A percentile compares a stretch with the other conserved stretches of the same genome.
These are phyloP conservation scores for Alternaria hordeiaustralica DNA, from an alignment of 2,329 filamentous ascomycete species.

Conservation along the genomic window DNA sequence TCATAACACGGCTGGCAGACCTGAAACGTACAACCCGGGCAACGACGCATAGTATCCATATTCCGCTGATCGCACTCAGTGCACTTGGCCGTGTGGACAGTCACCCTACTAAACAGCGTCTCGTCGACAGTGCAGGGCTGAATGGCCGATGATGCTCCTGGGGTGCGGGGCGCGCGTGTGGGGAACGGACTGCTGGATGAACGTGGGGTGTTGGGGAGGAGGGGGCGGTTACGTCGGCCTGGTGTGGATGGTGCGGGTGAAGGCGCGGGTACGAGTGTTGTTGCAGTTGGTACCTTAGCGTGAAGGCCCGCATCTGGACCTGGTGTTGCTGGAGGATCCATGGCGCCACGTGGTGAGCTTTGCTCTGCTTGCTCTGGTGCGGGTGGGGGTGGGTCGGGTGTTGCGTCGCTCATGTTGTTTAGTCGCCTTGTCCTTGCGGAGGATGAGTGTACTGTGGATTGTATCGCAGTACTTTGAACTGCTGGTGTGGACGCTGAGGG, in stretches of 20 bases:
- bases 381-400: neutral
- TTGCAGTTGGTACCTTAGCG: neutral
- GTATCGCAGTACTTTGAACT: neutral
- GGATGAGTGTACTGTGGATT: neutral
- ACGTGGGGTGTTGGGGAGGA: neutral
- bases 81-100: constrained; percentile 48
- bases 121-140: constrained; percentile 26
- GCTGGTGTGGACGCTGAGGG: neutral
- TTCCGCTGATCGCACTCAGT: constrained; percentile 45
- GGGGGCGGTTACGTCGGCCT: neutral
- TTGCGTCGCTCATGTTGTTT: neutral
- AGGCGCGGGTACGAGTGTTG: neutral
- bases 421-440: neutral
- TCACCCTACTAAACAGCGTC: constrained; percentile 27
- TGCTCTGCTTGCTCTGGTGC: neutral
- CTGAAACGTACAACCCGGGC: constrained; percentile 44
- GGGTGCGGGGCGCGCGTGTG: constrained; percentile 14
- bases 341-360: neutral
- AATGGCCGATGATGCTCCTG: constrained; percentile 5
- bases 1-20: constrained; percentile 40
- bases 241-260: neutral
- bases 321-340: constrained; percentile 1
- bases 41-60: constrained; percentile 38
- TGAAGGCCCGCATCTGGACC: neutral
- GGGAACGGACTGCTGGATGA: constrained; percentile 1